Percentiles rank a stretch among this genome's conserved stretches.
Conservation (phyloP, 805 yeast species). For the Teunomyces barrocoloradensis region DNA sequence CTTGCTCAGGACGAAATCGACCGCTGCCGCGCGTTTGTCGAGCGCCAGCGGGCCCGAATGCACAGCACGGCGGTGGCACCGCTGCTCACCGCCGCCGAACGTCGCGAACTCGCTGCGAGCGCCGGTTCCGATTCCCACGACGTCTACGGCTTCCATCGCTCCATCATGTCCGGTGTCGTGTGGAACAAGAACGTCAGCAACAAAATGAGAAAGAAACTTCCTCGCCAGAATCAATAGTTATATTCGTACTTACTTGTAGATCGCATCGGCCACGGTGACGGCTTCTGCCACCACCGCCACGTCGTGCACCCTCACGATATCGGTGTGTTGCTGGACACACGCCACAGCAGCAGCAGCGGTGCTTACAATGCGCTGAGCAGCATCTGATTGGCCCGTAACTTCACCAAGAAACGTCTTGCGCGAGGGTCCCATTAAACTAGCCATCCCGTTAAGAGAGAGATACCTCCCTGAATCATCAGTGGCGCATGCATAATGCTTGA, state of each 20-base stretch:
- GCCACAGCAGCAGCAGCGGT: constrained; percentile 76
- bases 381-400: constrained; percentile 54
- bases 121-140: constrained; percentile 23
- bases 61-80: constrained; percentile 27
- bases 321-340: constrained; percentile 68
- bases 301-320: constrained; percentile 88
- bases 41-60: constrained; percentile 51
- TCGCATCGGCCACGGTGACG: constrained; percentile 67
- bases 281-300: constrained; percentile 51
- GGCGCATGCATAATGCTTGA: constrained; percentile 46
- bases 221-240: constrained; percentile 3
- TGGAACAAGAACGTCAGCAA: constrained; percentile 62
- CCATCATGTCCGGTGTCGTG: constrained; percentile 53
- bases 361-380: constrained; percentile 67
- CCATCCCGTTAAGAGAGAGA: constrained; percentile 50
- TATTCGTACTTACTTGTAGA: constrained; percentile 38
- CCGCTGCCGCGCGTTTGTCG: constrained; percentile 75
- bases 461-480: constrained; percentile 18
- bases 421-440: constrained; percentile 82
- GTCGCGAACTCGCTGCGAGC: constrained; percentile 22
- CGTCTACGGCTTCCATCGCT: constrained; percentile 42
- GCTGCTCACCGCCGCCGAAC: constrained; percentile 39
- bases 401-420: constrained; percentile 84
- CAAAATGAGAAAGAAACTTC: constrained; percentile 43
- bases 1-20: constrained; percentile 80